A percentile compares a stretch with the other conserved stretches of the same genome.
Conservation (phyloP, 345 rosid species). For the Geranium brycei region DNA sequence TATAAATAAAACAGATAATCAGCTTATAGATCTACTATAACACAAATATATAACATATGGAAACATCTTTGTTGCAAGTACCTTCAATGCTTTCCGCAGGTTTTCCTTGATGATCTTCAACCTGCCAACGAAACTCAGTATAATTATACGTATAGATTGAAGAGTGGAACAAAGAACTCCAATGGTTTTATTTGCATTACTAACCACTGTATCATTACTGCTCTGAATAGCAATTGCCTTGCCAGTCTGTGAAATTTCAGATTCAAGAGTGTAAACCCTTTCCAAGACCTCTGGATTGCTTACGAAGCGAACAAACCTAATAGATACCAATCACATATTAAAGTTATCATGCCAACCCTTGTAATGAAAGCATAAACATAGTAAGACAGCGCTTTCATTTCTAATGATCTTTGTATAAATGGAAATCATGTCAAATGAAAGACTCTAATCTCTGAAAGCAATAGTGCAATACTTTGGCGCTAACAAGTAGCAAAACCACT, state of each 20-base stretch:
- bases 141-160: background rate
- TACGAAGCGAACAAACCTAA: slow-evolving; percentile 97
- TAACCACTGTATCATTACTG: slow-evolving; percentile 41
- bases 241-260: slow-evolving; percentile 84
- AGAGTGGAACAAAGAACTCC: slow-evolving; percentile 8
- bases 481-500: background rate
- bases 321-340: slow-evolving; percentile 8
- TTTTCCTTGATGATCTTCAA: slow-evolving; percentile 36
- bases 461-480: background rate
- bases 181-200: slow-evolving; percentile 33
- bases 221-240: slow-evolving; percentile 78
- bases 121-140: slow-evolving; percentile 27
- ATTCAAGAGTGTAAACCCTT: slow-evolving; percentile 63
- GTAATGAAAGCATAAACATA: background rate
- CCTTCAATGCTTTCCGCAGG: slow-evolving; percentile 47
- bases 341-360: background rate
- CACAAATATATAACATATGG: background rate
- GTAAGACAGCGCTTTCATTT: background rate
- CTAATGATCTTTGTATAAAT: background rate
- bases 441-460: background rate
- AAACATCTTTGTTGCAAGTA: slow-evolving; percentile 14
- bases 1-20: background rate
- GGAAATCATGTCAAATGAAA: background rate
- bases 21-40: background rate
- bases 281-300: slow-evolving; percentile 87